A percentile compares a stretch with the other conserved stretches of the same genome.
phyloP scores from a whole-genome alignment of 305 asterid genomes.

The Fraxinus latifolia region DNA sequence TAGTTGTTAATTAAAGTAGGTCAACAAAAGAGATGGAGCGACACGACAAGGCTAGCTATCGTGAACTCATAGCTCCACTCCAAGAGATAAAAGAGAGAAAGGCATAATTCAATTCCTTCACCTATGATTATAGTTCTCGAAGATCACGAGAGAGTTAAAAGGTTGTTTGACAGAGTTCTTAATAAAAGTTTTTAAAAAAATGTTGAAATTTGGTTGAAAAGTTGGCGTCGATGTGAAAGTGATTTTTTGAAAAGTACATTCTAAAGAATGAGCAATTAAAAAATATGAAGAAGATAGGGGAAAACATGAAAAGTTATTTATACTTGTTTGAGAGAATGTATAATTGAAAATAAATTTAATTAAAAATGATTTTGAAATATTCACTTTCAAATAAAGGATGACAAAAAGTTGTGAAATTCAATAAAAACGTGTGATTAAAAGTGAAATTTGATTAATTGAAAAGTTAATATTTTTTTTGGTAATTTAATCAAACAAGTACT shows the following conservation, averaged over 20 bases:
- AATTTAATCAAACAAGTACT: background rate
- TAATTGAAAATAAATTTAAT: too few species aligned
- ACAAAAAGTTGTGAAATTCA: background rate
- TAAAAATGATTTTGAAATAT: too few species aligned
- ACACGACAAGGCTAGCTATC: background rate
- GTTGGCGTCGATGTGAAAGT: background rate
- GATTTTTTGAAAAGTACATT: background rate
- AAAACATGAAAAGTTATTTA: background rate
- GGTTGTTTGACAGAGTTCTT: background rate
- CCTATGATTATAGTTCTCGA: background rate
- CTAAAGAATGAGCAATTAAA: too few species aligned
- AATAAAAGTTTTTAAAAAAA: too few species aligned
- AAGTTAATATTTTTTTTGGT: too few species aligned
- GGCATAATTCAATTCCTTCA: background rate
- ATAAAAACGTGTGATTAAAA: too few species aligned
- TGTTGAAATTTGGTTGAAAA: background rate
- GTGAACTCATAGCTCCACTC: background rate
- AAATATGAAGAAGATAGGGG: background rate
- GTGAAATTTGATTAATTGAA: background rate
- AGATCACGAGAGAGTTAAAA: background rate
- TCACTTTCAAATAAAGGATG: background rate
- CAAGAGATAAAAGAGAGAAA: background rate
- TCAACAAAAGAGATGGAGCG: background rate
- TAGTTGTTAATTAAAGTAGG: too few species aligned
- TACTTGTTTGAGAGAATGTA: too few species aligned